These are phyloP conservation scores for Salmacisia buchloeana DNA, from an alignment of 1,284 basidiomycete species.

Conservation along the genomic window DNA sequence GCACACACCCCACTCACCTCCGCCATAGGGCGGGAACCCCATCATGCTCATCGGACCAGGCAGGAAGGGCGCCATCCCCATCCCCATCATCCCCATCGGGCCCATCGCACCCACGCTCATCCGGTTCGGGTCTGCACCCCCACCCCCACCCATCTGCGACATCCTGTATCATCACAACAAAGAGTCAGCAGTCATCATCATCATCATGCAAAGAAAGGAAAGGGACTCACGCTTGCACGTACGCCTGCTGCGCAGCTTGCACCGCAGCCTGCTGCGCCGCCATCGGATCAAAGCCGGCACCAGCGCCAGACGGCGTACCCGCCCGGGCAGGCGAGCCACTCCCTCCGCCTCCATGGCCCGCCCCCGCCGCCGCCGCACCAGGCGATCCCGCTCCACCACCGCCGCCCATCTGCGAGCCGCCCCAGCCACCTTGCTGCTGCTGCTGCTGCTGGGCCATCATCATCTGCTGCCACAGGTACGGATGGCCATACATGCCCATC, in stretches of 20 bases:
- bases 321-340: not conserved
- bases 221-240: conserved; percentile 33
- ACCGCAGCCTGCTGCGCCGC: conserved; percentile 42
- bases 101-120: not conserved
- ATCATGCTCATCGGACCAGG: conserved; percentile 8
- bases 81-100: not conserved
- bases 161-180: conserved; percentile 17
- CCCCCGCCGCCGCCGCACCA: not conserved
- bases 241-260: conserved; percentile 47
- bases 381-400: too few species aligned
- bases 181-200: conserved; percentile 20
- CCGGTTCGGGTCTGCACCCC: not conserved
- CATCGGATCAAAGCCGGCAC: conserved; percentile 23
- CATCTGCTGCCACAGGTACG: conserved; percentile 52
- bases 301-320: not conserved
- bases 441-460: conserved; percentile 32
- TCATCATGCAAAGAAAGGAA: conserved; percentile 16
- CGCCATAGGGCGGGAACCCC: conserved; percentile 5
- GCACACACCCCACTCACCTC: too few species aligned
- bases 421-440: conserved; percentile 22
- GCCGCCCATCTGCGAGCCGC: conserved; percentile 32
- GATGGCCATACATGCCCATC: conserved; percentile 16
- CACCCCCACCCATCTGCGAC: conserved; percentile 11
- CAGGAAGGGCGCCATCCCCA: not conserved
- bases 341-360: not conserved